phyloP scores from a whole-genome alignment of 2,329 filamentous ascomycete species.

The Microdochium bolleyi region DNA sequence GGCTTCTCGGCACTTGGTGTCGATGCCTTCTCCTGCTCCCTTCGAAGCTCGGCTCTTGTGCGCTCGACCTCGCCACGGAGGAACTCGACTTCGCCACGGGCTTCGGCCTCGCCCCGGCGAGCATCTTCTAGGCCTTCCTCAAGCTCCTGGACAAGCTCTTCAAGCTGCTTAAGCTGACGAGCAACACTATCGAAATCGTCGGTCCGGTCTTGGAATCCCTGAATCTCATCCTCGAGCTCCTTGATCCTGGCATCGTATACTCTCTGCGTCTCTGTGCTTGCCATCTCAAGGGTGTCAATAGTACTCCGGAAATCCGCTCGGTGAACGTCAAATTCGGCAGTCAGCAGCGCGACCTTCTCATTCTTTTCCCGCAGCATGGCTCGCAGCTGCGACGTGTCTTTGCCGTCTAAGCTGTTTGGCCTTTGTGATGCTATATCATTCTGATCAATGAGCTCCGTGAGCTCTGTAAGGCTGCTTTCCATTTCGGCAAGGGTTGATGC shows the following conservation, averaged over 20 bases:
- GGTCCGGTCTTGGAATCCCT: constrained; percentile 72
- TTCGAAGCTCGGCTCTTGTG: constrained; percentile 76
- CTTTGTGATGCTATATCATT: constrained; percentile 33
- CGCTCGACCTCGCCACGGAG: constrained; percentile 89
- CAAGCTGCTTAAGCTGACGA: constrained; percentile 84
- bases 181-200: constrained; percentile 91
- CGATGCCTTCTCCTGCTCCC: constrained; percentile 78
- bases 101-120: constrained; percentile 87
- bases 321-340: constrained; percentile 89
- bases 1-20: constrained; percentile 46
- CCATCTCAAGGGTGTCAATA: constrained; percentile 92
- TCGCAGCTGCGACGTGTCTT: constrained; percentile 69
- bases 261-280: constrained; percentile 87
- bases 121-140: constrained; percentile 96
- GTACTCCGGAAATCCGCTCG: constrained; percentile 94
- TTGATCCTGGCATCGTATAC: constrained; percentile 94
- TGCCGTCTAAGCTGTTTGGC: constrained; percentile 51
- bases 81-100: constrained; percentile 92
- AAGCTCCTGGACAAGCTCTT: constrained; percentile 92
- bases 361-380: constrained; percentile 89
- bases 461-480: constrained; percentile 46
- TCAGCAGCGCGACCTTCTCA: constrained; percentile 89
- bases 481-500: constrained; percentile 77
- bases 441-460: constrained; percentile 60
- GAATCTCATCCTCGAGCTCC: constrained; percentile 74